Percentiles rank a stretch among this genome's conserved stretches.
phyloP scores from a whole-genome alignment of 2,329 filamentous ascomycete species.

The Arachnopeziza araneosa region DNA sequence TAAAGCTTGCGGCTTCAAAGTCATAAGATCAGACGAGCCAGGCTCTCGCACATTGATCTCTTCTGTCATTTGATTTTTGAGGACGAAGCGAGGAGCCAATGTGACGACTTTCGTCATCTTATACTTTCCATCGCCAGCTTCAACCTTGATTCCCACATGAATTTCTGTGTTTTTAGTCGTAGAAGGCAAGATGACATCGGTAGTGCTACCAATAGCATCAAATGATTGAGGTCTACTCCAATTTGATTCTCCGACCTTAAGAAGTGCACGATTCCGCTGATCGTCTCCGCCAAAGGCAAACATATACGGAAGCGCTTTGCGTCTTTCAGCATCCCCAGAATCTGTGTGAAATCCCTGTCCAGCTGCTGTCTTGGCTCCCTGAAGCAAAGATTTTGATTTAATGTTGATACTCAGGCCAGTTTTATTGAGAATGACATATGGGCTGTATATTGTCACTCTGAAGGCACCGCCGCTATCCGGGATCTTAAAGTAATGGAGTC shows the following conservation, averaged over 20 bases:
- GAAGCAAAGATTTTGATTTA: slow-evolving; percentile 82
- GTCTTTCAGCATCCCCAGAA: slow-evolving; percentile 45
- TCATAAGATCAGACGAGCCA: slow-evolving; percentile 80
- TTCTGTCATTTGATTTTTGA: slow-evolving; percentile 89
- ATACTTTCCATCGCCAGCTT: slow-evolving; percentile 93
- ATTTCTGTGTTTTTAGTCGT: slow-evolving; percentile 68
- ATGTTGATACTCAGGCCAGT: slow-evolving; percentile 86
- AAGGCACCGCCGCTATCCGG: slow-evolving; percentile 93
- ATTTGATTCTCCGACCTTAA: slow-evolving; percentile 82
- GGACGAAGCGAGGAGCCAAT: slow-evolving; percentile 82
- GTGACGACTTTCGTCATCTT: slow-evolving; percentile 96
- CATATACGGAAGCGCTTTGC: slow-evolving; percentile 87
- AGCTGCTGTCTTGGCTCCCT: slow-evolving; percentile 75
- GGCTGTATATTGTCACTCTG: slow-evolving; percentile 90
- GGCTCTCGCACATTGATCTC: slow-evolving; percentile 87
- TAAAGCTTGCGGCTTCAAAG: slow-evolving; percentile 70
- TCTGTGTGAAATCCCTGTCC: slow-evolving; percentile 62
- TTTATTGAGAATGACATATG: slow-evolving; percentile 92
- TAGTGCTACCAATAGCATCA: slow-evolving; percentile 90
- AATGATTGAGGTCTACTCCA: slow-evolving; percentile 99
- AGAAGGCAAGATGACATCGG: slow-evolving; percentile 79
- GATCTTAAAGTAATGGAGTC: slow-evolving; percentile 84
- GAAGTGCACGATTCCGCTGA: slow-evolving; percentile 79
- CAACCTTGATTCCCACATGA: slow-evolving; percentile 82
- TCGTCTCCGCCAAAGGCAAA: slow-evolving; percentile 90